Conservation (phyloP, 2,329 filamentous ascomycete genomes). For the Trichoderma atroviride region DNA sequence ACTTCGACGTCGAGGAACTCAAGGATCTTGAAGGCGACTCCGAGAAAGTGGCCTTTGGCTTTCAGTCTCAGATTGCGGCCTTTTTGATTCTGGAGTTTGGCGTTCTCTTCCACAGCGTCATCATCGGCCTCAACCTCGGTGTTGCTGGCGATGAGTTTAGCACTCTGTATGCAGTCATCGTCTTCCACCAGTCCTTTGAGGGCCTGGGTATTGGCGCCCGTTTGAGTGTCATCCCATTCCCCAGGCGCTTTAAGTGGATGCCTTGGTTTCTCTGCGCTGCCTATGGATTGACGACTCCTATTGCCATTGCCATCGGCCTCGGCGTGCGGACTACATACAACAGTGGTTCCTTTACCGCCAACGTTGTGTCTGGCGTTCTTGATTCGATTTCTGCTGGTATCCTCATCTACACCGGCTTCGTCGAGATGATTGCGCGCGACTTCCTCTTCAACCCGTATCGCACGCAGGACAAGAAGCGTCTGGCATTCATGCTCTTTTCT, state of each 20-base stretch:
- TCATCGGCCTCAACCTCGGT: conserved; percentile 64
- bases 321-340: conserved; percentile 44
- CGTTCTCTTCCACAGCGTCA: conserved; percentile 65
- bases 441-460: conserved; percentile 87
- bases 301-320: conserved; percentile 54
- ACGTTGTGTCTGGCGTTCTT: conserved; percentile 79
- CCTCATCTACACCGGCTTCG: conserved; percentile 82
- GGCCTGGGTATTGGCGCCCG: conserved; percentile 64
- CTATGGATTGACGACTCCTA: conserved; percentile 56
- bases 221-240: conserved; percentile 59
- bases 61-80: conserved; percentile 47
- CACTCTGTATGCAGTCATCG: conserved; percentile 60
- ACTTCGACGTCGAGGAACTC: conserved; percentile 31
- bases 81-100: conserved; percentile 60
- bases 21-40: conserved; percentile 31
- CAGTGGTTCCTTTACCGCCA: conserved; percentile 36
- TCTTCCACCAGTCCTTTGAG: conserved; percentile 67
- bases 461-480: conserved; percentile 51
- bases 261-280: conserved; percentile 52
- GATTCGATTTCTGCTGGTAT: conserved; percentile 84
- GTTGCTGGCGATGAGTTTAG: conserved; percentile 60
- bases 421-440: conserved; percentile 87
- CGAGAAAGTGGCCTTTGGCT: conserved; percentile 24
- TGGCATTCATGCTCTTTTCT: conserved; percentile 64
- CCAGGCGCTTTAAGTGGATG: conserved; percentile 44